Evolutionary conservation across 1,284 basidiomycete genomes (phyloP).

Genomic region (Cryptococcus neoformans): DNA sequence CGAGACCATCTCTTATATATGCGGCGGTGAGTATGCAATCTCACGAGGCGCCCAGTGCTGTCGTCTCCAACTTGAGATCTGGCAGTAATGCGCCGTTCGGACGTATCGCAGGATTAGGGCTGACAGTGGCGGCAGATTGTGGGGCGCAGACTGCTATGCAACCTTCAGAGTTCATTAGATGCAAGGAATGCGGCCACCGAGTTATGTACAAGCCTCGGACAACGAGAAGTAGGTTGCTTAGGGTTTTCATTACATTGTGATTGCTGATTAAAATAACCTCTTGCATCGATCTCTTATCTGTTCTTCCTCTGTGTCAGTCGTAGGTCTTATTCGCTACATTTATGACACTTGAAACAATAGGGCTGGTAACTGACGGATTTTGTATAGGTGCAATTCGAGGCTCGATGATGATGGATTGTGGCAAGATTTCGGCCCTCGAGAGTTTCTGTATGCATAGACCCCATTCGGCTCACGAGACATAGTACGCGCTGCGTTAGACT

Average conservation of each 20-base stretch:
- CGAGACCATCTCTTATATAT: constrained; percentile 81
- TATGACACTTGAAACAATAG: neutral
- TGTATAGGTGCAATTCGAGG: constrained; percentile 41
- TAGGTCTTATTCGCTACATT: constrained; percentile 1
- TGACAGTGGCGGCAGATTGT: constrained; percentile 63
- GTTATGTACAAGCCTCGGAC: constrained; percentile 99
- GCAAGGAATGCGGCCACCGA: constrained; percentile 94
- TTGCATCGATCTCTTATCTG: neutral
- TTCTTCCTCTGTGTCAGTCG: constrained; percentile 1
- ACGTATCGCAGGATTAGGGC: neutral
- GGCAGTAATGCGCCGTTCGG: neutral
- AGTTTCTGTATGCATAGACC: no score
- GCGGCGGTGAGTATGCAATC: constrained; percentile 65
- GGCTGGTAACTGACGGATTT: constrained; percentile 5
- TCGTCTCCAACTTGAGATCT: neutral
- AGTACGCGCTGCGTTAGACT: no score
- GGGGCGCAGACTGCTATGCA: constrained; percentile 90
- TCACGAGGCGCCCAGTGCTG: neutral
- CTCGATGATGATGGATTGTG: constrained; percentile 17
- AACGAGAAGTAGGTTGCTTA: constrained; percentile 71
- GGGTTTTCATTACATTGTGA: neutral
- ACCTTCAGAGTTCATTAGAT: constrained; percentile 91
- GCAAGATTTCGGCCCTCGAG: no score
- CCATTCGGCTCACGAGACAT: no score
- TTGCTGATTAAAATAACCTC: neutral